phyloP scores from a whole-genome alignment of 2,329 filamentous ascomycete species.

The Arthrobotrys pseudoclavata region DNA sequence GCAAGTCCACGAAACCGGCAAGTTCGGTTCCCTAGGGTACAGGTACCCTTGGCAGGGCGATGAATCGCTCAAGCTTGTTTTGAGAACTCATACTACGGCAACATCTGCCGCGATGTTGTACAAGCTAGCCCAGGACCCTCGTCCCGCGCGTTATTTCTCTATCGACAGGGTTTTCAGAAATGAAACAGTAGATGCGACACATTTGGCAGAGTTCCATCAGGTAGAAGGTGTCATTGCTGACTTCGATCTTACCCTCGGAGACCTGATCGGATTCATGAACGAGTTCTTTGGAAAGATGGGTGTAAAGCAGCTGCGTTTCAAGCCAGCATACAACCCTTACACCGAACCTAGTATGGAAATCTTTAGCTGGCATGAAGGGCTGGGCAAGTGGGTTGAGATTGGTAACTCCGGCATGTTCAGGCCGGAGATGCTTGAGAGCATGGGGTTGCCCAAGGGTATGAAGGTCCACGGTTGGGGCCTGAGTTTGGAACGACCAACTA shows the following conservation, averaged over 20 bases:
- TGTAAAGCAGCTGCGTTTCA: constrained; percentile 87
- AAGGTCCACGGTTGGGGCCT: constrained; percentile 94
- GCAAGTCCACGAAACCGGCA: constrained; percentile 88
- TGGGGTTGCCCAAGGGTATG: constrained; percentile 93
- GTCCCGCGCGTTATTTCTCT: constrained; percentile 95
- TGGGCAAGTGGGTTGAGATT: constrained; percentile 94
- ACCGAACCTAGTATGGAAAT: constrained; percentile 99
- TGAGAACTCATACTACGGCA: constrained; percentile 95
- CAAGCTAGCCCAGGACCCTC: constrained; percentile 85
- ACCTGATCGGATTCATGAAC: constrained; percentile 93
- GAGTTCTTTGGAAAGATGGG: constrained; percentile 98
- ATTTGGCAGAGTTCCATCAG: constrained; percentile 98
- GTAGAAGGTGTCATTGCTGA: constrained; percentile 99
- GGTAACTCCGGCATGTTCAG: constrained; percentile 99
- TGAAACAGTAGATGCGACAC: constrained; percentile 95
- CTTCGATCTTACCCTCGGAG: constrained; percentile 90
- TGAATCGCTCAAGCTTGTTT: constrained; percentile 86
- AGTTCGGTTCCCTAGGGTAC: constrained; percentile 96
- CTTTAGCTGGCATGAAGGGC: constrained; percentile 91
- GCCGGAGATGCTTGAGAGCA: constrained; percentile 94
- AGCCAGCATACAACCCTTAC: constrained; percentile 96
- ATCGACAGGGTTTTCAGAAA: constrained; percentile 99
- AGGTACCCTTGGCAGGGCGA: constrained; percentile 92
- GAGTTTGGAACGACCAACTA: constrained; percentile 91
- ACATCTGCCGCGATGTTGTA: constrained; percentile 91